Base-by-base conservation (phyloP, 352 stramenopile species). In the Peronospora farinosa region DNA sequence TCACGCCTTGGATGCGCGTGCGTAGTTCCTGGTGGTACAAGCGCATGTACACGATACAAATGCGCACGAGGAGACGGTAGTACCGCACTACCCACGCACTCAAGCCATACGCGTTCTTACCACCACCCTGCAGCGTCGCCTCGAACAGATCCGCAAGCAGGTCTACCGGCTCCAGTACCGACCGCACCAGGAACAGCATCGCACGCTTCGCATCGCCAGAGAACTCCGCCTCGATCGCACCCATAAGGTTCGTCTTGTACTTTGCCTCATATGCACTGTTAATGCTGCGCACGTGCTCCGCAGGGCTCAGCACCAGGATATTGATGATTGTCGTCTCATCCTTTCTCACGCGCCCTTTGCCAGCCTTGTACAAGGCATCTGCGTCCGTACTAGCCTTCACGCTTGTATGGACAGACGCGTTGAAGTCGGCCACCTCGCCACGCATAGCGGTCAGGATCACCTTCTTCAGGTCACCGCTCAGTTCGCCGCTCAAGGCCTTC, bases 191-290 rank as follows among this genome's bases (percentile, higher is more conserved):
- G 37, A 63, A 75, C 30, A 84, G 51, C 16, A 83, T 55, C 36
- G 69, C 63, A 32, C 58, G 40, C 50, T 76, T 45, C 1, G 61
- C 57, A 30, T 87, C 64, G n/a, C 66, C 64, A 15, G 42, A 54
- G 49, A 87, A 87, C 58, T 87, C 76, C 21, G 72, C 69, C 52
- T 84, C 67, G 40, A 82, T 72, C 8, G 73, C 76, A 47, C 72
- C 74, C 32, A 67, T 43, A 42, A 87, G 52, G 37, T 31, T 31
- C 27, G 27, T 83, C 38, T 78, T 75, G 63, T 87, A 78, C 63
- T 84, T 84, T 40, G 60, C 65, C 19, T 52, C 50, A 52, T 87
- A 87, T 12, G 63, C 38, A 12, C 54, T 59, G 56, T 79, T 65
- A 4, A 84, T 53, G 52, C 72, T 71, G 30, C 51, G 51, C 40